Evolutionary conservation across 2,329 filamentous ascomycete genomes (phyloP), one percentile per base, ranked within the genome.

Genomic region (Aureobasidium sp.): DNA sequence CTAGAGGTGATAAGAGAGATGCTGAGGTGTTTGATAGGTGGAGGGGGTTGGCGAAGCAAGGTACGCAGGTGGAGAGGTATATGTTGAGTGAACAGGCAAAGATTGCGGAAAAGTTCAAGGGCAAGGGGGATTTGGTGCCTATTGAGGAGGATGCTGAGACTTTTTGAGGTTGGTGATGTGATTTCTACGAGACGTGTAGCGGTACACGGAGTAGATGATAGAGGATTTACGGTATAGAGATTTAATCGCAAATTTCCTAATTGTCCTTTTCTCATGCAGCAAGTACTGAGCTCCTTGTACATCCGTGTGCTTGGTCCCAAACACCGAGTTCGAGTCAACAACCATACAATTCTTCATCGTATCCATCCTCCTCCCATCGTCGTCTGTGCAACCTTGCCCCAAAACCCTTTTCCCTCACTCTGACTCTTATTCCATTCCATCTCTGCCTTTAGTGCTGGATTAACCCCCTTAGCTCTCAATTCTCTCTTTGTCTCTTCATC

Each of bases 1-100:
- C 87, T 0, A 82, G 87, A 66, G 87, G 87, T 1, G 85, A 89
- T 66, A 89, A 89, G 77, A 76, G 86, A 15, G 84, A 87, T 25
- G 69, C 74, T 2, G 73, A 81, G 15, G 85, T 87, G 69, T 76
- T 89, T 15, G 79, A 82, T 64, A 75, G 85, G 20, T 89, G 86
- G 87, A 81, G 82, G 61, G 75, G 72, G 0, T 70, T 87, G 58
- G 83, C 84, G 0, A 81, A 77, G 50, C 72, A 87, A 3, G 87
- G 86, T 8, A 79, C 70, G 1, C 85, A 87, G 72, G 78, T 77
- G 0, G 85, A 87, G 50, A 75, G 87, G 18, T 76, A 82, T 15
- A 78, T 88, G 73, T 69, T 89, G 68, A 82, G 80, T 42, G 85
- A 89, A 71, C 85, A 89, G 73, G 87, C 84, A 16, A 75, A 82